A percentile compares a stretch with the other conserved stretches of the same genome.
Conservation (phyloP, 768 basidiomycete genomes). For the Coprinopsis marcescibilis region DNA sequence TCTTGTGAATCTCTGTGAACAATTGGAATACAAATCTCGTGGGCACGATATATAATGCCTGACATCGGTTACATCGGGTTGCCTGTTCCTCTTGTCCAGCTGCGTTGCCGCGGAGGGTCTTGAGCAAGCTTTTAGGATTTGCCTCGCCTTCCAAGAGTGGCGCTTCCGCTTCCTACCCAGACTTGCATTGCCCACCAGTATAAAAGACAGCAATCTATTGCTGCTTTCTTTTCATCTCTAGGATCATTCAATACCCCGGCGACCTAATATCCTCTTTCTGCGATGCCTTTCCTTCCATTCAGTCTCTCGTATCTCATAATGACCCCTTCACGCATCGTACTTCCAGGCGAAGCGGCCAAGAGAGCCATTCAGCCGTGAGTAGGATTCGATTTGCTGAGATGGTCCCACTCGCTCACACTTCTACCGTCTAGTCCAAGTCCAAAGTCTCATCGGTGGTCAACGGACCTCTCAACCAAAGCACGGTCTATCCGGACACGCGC, state of each 20-base stretch:
- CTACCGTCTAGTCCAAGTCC: constrained; percentile 1
- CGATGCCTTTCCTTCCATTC: constrained; percentile 27
- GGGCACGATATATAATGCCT: not conserved
- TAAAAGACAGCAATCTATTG: too few species aligned
- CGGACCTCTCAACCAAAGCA: constrained; percentile 20
- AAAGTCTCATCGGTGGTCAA: constrained; percentile 13
- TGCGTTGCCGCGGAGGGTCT: too few species aligned
- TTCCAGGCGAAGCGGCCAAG: constrained; percentile 35
- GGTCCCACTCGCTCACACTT: not conserved
- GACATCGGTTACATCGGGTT: not conserved
- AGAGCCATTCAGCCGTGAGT: constrained; percentile 7
- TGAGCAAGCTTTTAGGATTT: too few species aligned
- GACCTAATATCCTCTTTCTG: not conserved
- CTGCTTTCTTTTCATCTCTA: too few species aligned
- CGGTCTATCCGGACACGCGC: constrained; percentile 21
- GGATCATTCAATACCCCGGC: too few species aligned
- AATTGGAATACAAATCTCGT: not conserved
- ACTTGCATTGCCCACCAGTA: too few species aligned
- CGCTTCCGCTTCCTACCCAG: too few species aligned
- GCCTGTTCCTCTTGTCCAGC: too few species aligned
- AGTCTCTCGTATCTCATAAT: constrained; percentile 48
- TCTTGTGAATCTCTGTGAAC: not conserved
- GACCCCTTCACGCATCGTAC: constrained; percentile 45
- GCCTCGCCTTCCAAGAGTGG: too few species aligned
- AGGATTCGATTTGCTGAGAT: not conserved